Evolutionary conservation across 2,329 filamentous ascomycete species (phyloP).

Genomic region (Fusarium austroafricanum): DNA sequence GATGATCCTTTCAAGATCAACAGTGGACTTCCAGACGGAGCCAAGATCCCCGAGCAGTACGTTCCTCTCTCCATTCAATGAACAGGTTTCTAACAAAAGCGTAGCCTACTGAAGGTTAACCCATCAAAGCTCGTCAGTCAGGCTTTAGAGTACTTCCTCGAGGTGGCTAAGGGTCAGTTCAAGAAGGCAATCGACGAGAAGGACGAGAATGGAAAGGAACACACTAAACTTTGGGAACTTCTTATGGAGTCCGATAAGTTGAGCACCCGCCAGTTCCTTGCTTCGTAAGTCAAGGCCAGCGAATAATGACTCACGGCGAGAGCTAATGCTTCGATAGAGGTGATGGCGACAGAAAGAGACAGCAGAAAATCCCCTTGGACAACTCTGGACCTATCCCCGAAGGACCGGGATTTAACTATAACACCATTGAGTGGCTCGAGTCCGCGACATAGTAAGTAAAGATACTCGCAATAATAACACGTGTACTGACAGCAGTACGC

Average conservation of each 20-base stretch:
- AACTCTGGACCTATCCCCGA: background rate
- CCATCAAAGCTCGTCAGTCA: slow-evolving; percentile 1
- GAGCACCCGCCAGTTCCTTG: slow-evolving; percentile 38
- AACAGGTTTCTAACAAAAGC: background rate
- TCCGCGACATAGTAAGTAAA: slow-evolving; percentile 36
- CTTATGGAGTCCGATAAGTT: slow-evolving; percentile 32
- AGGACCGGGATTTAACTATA: slow-evolving; percentile 23
- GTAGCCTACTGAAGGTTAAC: slow-evolving; percentile 1
- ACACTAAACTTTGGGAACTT: slow-evolving; percentile 3
- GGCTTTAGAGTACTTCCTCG: slow-evolving; percentile 5
- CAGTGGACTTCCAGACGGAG: slow-evolving; percentile 3
- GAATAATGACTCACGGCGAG: too few relatives aligned
- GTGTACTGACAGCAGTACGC: too few relatives aligned
- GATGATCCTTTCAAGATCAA: slow-evolving; percentile 29
- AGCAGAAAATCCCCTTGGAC: too few relatives aligned
- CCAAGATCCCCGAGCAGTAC: background rate
- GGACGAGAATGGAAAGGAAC: background rate
- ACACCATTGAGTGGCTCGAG: slow-evolving; percentile 42
- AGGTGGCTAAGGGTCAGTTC: background rate
- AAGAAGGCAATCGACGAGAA: background rate
- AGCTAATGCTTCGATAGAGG: too few relatives aligned
- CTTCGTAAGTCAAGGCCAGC: too few relatives aligned
- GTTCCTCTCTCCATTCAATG: background rate
- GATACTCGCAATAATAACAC: too few relatives aligned
- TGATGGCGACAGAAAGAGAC: too few relatives aligned